Conservation (phyloP, 495 filamentous ascomycete species). For the Xylaria grammica region DNA sequence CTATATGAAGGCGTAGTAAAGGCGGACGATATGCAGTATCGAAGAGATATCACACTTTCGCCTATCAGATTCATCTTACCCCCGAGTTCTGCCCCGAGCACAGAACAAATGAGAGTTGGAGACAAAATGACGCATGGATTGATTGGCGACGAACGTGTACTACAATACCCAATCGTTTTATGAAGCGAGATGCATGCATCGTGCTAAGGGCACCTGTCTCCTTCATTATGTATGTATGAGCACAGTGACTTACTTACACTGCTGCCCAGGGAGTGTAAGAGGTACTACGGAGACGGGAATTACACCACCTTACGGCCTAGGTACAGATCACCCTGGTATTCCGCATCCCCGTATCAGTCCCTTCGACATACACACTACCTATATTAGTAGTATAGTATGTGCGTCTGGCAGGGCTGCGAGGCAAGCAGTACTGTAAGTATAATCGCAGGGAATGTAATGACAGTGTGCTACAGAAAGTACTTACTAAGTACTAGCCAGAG, state of each 20-base stretch:
- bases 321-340: too few species aligned
- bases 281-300: too few species aligned
- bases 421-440: not conserved
- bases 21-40: slow-evolving; percentile 3
- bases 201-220: not conserved
- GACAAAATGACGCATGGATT: not conserved
- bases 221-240: not conserved
- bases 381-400: not conserved
- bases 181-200: not conserved
- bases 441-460: slow-evolving; percentile 1
- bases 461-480: slow-evolving; percentile 8
- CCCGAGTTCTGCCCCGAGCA: not conserved
- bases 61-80: not conserved
- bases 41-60: slow-evolving; percentile 7
- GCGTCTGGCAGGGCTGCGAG: not conserved
- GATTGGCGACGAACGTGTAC: not conserved
- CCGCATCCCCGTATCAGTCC: not conserved
- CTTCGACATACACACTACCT: not conserved
- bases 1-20: too few species aligned
- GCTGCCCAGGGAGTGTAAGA: too few species aligned
- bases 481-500: not conserved
- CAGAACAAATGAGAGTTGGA: not conserved
- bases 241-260: not conserved
- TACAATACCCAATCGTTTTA: slow-evolving; percentile 4
- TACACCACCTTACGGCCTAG: too few species aligned